Evolutionary conservation across 305 asterid genomes (phyloP), one percentile per base, ranked within the genome.

Genomic region (Rubia tinctorum): DNA sequence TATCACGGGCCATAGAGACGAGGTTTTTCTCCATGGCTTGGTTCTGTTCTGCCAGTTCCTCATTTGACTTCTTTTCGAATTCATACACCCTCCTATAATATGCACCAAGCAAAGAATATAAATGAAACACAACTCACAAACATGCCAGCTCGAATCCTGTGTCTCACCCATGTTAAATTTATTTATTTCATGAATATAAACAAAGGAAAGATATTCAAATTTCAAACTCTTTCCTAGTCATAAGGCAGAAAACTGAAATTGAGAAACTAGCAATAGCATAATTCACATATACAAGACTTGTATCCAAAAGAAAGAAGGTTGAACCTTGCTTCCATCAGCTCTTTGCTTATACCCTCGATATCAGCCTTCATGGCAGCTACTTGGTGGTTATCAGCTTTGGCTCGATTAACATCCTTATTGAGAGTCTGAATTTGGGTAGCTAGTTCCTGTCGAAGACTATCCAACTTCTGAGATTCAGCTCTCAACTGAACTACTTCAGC

Each of bases 1-100:
- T 80, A 81, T 94, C 97, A 71, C 97, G 95, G 80, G 99, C 95
- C 97, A 90, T 87, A 34, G 91, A 83, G 72, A 91, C 76, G 34
- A 93, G 90, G 85, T 88, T 88, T 61, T 84, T 87, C 88, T 91
- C 93, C 93, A 93, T 77, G 8, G 86, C 73, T 66, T 82, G 85
- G 78, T 88, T 93, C 79, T 90, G 96, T 71, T 87, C 97, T 68
- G 80, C 80, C 75, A 89, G 73, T 74, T 87, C 96, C 71, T 84
- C 89, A 62, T 88, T 91, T 66, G 87, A 86, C 81, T 91, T 88
- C 85, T 89, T 91, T 89, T 91, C 96, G 77, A 82, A 86, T 68
- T 91, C 96, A 37, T 59, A 85, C 7, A 75, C 81, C 60, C 86
- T 79, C 82, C 89, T 85, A 56, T 9, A 74, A n/a, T 51, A 20